phyloP scores from a whole-genome alignment of 2,329 filamentous ascomycete genomes.

The Ophidiomyces ophidiicola region DNA sequence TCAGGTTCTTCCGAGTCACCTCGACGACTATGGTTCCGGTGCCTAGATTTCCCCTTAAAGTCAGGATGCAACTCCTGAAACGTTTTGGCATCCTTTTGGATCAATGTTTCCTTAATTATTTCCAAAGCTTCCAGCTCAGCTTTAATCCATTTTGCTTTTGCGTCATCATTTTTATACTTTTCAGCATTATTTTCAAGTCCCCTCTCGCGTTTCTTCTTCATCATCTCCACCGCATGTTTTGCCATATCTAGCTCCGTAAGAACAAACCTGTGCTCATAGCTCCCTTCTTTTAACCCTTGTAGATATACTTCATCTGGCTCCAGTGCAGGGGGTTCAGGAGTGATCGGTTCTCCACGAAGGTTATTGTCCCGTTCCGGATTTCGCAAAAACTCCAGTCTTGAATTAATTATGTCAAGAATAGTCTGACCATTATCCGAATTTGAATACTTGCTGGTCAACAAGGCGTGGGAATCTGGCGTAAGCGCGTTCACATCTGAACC shows the following conservation, averaged over 20 bases:
- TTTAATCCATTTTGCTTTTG: constrained; percentile 30
- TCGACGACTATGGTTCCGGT: neutral
- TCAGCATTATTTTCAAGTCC: constrained; percentile 4
- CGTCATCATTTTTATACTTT: constrained; percentile 14
- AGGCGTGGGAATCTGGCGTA: constrained; percentile 28
- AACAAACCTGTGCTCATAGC: constrained; percentile 7
- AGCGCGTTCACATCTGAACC: constrained; percentile 57
- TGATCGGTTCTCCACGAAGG: neutral
- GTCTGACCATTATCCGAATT: neutral
- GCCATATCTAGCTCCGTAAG: constrained; percentile 2
- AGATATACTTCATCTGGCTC: constrained; percentile 10
- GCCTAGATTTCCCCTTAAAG: constrained; percentile 9
- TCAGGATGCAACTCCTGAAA: constrained; percentile 52
- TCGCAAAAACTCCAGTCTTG: neutral
- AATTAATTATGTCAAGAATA: constrained; percentile 10
- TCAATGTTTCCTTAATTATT: constrained; percentile 42
- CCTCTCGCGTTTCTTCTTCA: constrained; percentile 1
- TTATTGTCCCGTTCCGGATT: neutral
- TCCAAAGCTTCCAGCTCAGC: constrained; percentile 35
- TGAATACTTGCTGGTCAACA: constrained; percentile 1
- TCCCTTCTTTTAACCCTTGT: neutral
- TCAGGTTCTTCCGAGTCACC: neutral
- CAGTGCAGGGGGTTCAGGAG: neutral
- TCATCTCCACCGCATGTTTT: constrained; percentile 29
- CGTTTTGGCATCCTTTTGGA: constrained; percentile 51